These are phyloP conservation scores for Ilyonectria sp. DNA, from an alignment of 2,329 filamentous ascomycete species.

Conservation along the genomic window DNA sequence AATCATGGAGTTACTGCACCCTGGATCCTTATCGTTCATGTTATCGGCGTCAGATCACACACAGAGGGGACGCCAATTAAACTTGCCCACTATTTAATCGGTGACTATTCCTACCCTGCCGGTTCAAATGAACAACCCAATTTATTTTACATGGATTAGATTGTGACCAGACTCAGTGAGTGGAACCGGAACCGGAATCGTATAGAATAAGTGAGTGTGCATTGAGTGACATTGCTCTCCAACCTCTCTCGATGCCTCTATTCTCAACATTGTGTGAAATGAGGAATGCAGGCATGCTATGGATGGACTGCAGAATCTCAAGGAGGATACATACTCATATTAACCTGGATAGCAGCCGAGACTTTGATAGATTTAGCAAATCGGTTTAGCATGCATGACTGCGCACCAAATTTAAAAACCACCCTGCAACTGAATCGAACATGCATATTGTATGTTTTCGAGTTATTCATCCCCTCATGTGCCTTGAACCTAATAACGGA, in stretches of 20 bases:
- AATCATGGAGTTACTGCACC: too few species aligned
- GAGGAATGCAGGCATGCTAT: background rate
- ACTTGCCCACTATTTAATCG: too few species aligned
- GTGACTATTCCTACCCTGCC: too few species aligned
- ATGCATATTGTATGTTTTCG: background rate
- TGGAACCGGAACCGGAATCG: too few species aligned
- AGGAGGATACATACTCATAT: background rate
- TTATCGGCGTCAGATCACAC: too few species aligned
- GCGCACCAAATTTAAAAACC: background rate
- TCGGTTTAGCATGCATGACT: background rate
- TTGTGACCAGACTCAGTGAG: background rate
- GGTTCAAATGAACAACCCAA: too few species aligned
- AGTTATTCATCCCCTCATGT: too few species aligned
- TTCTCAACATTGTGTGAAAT: background rate
- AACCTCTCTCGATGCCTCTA: background rate
- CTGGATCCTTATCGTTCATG: too few species aligned
- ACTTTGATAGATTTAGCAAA: background rate
- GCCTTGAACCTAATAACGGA: background rate
- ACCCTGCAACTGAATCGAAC: background rate
- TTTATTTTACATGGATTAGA: background rate
- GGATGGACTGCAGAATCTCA: background rate
- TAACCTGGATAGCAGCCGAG: background rate
- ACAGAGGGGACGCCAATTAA: too few species aligned
- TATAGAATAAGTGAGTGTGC: too few species aligned
- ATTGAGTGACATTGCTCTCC: too few species aligned